These are phyloP conservation scores for Solanum infundibuliforme DNA, from an alignment of 257 asterid genomes.

Conservation along the genomic window DNA sequence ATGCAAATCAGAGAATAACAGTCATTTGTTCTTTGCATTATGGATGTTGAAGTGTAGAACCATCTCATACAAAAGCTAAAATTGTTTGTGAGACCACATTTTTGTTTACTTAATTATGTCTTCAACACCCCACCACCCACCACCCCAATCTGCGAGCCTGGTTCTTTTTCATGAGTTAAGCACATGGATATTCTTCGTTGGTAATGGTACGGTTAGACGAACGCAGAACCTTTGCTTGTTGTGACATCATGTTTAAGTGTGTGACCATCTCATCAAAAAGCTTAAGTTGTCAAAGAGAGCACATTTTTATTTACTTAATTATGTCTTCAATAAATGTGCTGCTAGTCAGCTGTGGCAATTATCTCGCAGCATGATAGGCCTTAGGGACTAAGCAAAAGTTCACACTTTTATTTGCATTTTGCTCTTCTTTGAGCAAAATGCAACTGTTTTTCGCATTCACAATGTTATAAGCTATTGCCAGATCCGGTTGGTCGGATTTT, in stretches of 20 bases:
- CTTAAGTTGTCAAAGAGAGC: neutral
- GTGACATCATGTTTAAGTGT: neutral
- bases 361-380: neutral
- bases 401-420: neutral
- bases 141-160: neutral
- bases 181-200: neutral
- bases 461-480: neutral
- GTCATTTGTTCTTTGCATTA: neutral
- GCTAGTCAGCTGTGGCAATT: neutral
- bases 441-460: neutral
- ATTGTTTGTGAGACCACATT: neutral
- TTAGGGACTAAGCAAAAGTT: neutral
- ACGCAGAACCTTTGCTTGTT: neutral
- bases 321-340: neutral
- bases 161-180: neutral
- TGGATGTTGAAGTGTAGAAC: neutral
- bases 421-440: neutral
- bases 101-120: neutral
- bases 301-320: neutral
- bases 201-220: neutral
- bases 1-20: neutral
- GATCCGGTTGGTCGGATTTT: neutral
- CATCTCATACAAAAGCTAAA: neutral
- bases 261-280: neutral
- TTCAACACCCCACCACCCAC: neutral